Base-by-base conservation (phyloP, 805 yeast species). In the Zygotorulaspora danielsina region DNA sequence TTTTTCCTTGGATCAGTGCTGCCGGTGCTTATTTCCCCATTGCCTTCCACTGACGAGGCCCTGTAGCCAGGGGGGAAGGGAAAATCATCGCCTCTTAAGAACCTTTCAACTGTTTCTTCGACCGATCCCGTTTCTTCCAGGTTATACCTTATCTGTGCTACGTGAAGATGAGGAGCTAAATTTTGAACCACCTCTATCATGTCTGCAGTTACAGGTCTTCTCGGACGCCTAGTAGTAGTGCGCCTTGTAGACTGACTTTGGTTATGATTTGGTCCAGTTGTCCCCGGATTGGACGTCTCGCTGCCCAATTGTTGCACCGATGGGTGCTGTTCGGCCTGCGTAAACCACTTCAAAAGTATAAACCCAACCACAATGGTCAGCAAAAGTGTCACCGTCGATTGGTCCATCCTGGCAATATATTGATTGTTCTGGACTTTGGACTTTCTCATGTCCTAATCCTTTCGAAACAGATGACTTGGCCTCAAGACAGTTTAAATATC, bases 151-250 rank as follows among this genome's bases (percentile, higher is more conserved):
- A 93, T 86, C 56, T 84, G 94, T 6, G 75, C 84, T 3, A 64
- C 72, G 1, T 84, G 70, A 21, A 85, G 65, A 15, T 70, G 69
- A 3, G 97, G 96, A 0, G 88, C 95, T 39, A 90, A 69, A 29
- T 87, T 78, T 50, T 79, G 84, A 2, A 90, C 96, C 0, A 84
- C 80, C 47, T 83, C 93, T 31, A 90, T 71, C 97, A 90, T 90
- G 41, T 75, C 76, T 4, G 67, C 69, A 3, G 81, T 78, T 16
- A 82, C 79, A 10, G 59, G 65, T 41, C 84, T 72, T 33, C 72
- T 66, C 32, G 41, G 34, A n/a, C 15, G 48, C 36, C 36, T 31
- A n/a, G 38, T 27, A 9, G 34, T 19, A 12, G 29, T 32, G 25
- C 36, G 41, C 20, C 47, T 41, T 11, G 44, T 19, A 22, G 49